Base-by-base conservation (phyloP, 192 early-diverging fungal genomes). In the Coemansia sp. region DNA sequence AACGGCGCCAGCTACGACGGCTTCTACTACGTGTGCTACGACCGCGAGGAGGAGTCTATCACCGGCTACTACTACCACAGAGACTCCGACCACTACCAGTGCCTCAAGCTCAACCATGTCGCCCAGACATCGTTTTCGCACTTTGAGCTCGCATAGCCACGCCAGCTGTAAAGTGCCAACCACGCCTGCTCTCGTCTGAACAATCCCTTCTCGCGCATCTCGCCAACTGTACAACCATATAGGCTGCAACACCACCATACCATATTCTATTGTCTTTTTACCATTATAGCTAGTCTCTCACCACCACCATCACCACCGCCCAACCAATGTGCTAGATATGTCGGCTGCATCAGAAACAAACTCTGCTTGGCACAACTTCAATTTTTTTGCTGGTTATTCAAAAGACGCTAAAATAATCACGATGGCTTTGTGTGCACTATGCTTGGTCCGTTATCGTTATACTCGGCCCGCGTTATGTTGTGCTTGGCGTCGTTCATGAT, bases 401-500 rank as follows among this genome's bases (percentile, higher is more conserved):
- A 32, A 32, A 32, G 4, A 32, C 11, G 23, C 9, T 43, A 18
- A 16, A 68, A 38, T 6, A 62, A 77, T 47, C 62, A 83, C 40
- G 68, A 78, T 0, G 72, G 58, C 72, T 93, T 93, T 45, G 87
- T 87, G 71, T 92, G 90, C 40, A 90, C 82, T 37, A 90, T 86
- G 47, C 88, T 86, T 5, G 94, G 96, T 15, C 96, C 96, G 67
- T 84, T 77, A 49, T 96, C 93, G 78, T 96, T 96, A 76, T 98
- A 98, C 77, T 98, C 96, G 21, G 88, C 85, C 80, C 94, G 87
- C 49, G 84, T 87, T 64, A 91, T 85, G 74, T 89, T 89, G 77
- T 90, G 86, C 50, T 85, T 86, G 26, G 87, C 75, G 60, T 91
- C 88, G 19, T 85, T 79, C 78, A 93, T 85, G 18, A 88, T 84